Evolutionary conservation across 2,329 filamentous ascomycete species (phyloP).

Genomic region (Atkinsonella texensis): DNA sequence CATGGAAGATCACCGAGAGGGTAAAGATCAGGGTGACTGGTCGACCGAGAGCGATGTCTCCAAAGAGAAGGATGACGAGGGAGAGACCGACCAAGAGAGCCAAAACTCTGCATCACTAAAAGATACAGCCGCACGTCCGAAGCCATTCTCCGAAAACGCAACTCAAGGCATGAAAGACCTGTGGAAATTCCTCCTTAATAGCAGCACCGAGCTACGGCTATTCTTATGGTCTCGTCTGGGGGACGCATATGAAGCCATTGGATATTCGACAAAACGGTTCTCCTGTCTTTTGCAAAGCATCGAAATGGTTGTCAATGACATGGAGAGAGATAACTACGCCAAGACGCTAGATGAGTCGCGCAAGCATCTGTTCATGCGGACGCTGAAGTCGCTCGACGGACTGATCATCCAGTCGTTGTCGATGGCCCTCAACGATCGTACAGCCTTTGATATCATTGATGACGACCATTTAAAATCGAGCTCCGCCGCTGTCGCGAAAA

Average conservation of each 20-base stretch:
- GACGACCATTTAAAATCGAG: conserved; percentile 64
- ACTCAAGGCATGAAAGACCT: conserved; percentile 59
- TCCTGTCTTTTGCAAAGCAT: conserved; percentile 80
- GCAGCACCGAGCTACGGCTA: conserved; percentile 70
- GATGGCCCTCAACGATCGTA: conserved; percentile 52
- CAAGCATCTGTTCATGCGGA: conserved; percentile 59
- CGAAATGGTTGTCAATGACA: conserved; percentile 60
- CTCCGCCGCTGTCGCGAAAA: conserved; percentile 55
- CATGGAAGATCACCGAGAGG: background rate
- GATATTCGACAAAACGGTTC: conserved; percentile 77
- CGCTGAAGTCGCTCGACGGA: conserved; percentile 69
- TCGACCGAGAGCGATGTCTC: background rate
- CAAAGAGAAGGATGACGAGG: background rate
- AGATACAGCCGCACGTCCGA: conserved; percentile 6
- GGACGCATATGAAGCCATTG: conserved; percentile 75
- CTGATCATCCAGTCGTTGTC: conserved; percentile 60
- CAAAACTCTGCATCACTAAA: conserved; percentile 5
- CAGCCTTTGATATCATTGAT: conserved; percentile 74
- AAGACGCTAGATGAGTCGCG: conserved; percentile 50
- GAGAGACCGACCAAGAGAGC: background rate
- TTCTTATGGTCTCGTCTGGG: conserved; percentile 87
- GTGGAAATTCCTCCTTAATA: conserved; percentile 71
- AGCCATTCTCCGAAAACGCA: conserved; percentile 38
- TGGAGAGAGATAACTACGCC: conserved; percentile 51
- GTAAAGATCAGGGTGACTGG: background rate